These are phyloP conservation scores for Symbiodinium natans DNA, from an alignment of 73 alveolate genomes.

Conservation along the genomic window DNA sequence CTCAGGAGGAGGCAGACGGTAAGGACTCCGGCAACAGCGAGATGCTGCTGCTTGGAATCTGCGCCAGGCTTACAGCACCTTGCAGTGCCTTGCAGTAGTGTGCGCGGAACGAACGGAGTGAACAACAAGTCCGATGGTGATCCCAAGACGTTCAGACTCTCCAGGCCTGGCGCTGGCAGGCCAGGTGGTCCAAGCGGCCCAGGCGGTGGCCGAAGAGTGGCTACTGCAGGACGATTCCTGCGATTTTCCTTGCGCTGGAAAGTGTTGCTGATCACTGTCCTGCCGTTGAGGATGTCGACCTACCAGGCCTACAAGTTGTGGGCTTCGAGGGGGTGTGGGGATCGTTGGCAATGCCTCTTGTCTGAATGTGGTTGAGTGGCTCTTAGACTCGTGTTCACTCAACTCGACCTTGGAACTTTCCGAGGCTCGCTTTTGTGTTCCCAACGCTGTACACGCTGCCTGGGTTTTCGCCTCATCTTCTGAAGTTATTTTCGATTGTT, in stretches of 20 bases:
- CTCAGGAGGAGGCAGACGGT: neutral
- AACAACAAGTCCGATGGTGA: too few relatives aligned
- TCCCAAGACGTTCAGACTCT: neutral
- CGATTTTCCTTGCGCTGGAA: too few relatives aligned
- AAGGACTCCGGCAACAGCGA: neutral
- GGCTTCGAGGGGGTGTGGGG: slow-evolving; percentile 91
- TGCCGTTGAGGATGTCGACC: neutral
- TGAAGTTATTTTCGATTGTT: neutral
- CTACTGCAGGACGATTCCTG: neutral
- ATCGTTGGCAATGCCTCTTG: slow-evolving; percentile 14
- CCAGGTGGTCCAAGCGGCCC: slow-evolving; percentile 89
- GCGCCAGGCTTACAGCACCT: neutral
- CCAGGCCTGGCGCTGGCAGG: slow-evolving; percentile 81
- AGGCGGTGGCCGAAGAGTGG: slow-evolving; percentile 40
- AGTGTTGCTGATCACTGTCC: neutral
- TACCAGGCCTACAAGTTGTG: slow-evolving; percentile 43
- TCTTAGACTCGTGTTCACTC: too few relatives aligned
- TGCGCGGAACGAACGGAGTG: too few relatives aligned
- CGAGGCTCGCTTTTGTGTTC: slow-evolving; percentile 53
- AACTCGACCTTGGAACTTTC: neutral
- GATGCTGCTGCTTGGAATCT: neutral
- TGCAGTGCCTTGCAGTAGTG: neutral
- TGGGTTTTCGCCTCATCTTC: slow-evolving; percentile 1
- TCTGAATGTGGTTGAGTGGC: neutral
- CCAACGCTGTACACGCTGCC: slow-evolving; percentile 78